phyloP scores from a whole-genome alignment of 768 basidiomycete species.

The Agrocybe praecox region DNA sequence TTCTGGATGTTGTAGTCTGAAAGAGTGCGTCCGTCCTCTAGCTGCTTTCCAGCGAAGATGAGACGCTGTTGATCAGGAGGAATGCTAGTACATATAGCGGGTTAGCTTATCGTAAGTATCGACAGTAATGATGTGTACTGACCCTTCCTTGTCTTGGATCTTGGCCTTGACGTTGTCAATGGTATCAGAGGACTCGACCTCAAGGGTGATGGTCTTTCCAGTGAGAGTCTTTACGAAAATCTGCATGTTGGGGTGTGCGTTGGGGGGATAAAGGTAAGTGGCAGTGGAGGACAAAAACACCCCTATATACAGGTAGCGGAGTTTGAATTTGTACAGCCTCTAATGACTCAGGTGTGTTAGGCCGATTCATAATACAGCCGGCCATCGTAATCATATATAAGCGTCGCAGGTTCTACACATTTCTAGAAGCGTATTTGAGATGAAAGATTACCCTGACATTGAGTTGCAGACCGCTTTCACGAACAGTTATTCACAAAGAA shows the following conservation, averaged over 20 bases:
- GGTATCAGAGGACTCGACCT: slow-evolving; percentile 72
- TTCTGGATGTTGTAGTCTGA: slow-evolving; percentile 73
- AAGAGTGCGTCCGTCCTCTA: slow-evolving; percentile 80
- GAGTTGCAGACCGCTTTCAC: too few relatives aligned
- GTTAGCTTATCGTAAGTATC: slow-evolving; percentile 7
- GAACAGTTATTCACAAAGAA: too few relatives aligned
- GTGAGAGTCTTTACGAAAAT: slow-evolving; percentile 86
- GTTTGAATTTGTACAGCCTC: slow-evolving; percentile 38
- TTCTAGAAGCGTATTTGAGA: background rate
- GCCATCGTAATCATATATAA: background rate
- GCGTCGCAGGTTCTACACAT: background rate
- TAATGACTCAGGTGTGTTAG: slow-evolving; percentile 22
- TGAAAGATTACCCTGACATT: too few relatives aligned
- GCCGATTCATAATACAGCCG: background rate
- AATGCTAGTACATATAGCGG: slow-evolving; percentile 45
- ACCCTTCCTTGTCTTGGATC: slow-evolving; percentile 91
- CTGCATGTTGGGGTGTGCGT: slow-evolving; percentile 55
- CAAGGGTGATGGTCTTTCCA: slow-evolving; percentile 78
- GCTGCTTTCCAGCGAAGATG: slow-evolving; percentile 84
- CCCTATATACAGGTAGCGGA: slow-evolving; percentile 38
- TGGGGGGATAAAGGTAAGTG: slow-evolving; percentile 13
- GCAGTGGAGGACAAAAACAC: slow-evolving; percentile 9
- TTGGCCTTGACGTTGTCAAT: slow-evolving; percentile 78
- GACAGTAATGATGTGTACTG: slow-evolving; percentile 20
- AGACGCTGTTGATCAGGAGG: slow-evolving; percentile 80